A percentile compares a stretch with the other conserved stretches of the same genome.
Conservation (phyloP, 305 asterid genomes). For the Rubia occidens region DNA sequence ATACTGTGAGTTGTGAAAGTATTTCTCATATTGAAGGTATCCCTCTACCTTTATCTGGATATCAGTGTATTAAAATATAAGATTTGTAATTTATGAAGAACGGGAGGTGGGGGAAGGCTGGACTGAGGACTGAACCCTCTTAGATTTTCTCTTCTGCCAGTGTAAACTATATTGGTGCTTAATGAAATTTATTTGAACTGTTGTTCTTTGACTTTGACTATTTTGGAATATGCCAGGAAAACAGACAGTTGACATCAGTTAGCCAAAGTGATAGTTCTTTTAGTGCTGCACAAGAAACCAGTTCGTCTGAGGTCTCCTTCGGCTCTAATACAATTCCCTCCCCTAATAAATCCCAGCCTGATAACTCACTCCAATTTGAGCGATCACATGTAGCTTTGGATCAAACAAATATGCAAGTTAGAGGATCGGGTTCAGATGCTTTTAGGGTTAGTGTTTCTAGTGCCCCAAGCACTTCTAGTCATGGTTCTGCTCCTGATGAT, state of each 20-base stretch:
- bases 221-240: conserved; percentile 40
- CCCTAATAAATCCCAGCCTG: conserved; percentile 43
- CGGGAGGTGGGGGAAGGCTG: background rate
- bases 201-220: conserved; percentile 14
- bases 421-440: conserved; percentile 78
- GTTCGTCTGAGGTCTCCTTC: conserved; percentile 64
- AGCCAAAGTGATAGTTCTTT: conserved; percentile 75
- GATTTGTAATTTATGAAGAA: background rate
- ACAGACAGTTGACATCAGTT: conserved; percentile 58
- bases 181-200: background rate
- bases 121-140: background rate
- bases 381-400: conserved; percentile 73
- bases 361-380: conserved; percentile 40
- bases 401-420: conserved; percentile 73
- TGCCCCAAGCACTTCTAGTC: conserved; percentile 97
- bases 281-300: conserved; percentile 57
- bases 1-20: background rate
- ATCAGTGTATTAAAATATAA: background rate
- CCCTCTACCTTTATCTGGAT: background rate
- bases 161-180: background rate
- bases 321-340: conserved; percentile 54
- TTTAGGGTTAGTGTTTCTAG: conserved; percentile 94
- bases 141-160: background rate
- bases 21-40: background rate
- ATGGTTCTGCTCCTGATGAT: conserved; percentile 89